Evolutionary conservation across 2,329 filamentous ascomycete genomes (phyloP).

Genomic region (Didymella segeticola): DNA sequence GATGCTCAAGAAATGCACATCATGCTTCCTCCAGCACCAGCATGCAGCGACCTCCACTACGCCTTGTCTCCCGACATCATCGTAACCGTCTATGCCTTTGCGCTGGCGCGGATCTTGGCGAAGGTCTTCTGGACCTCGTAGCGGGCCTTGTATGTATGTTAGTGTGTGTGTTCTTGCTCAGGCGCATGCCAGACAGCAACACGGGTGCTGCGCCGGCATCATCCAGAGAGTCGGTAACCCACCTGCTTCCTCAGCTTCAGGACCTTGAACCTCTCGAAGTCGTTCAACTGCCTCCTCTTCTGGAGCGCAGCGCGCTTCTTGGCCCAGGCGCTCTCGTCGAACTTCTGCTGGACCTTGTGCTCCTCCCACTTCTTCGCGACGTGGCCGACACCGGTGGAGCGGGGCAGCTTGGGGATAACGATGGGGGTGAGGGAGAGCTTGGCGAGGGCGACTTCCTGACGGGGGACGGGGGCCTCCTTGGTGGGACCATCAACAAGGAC

Average conservation of each 20-base stretch:
- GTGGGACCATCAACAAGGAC: slow-evolving; percentile 94
- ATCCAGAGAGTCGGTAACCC: slow-evolving; percentile 44
- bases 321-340: slow-evolving; percentile 88
- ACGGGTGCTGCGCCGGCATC: not conserved
- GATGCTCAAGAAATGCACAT: slow-evolving; percentile 49
- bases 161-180: slow-evolving; percentile 16
- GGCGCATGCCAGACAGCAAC: not conserved
- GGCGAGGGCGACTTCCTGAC: slow-evolving; percentile 83
- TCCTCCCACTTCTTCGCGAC: slow-evolving; percentile 92
- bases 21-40: slow-evolving; percentile 44
- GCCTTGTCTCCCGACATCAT: slow-evolving; percentile 38
- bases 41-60: slow-evolving; percentile 40
- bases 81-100: slow-evolving; percentile 47
- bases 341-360: slow-evolving; percentile 90
- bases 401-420: slow-evolving; percentile 84
- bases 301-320: slow-evolving; percentile 88
- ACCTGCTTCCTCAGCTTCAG: slow-evolving; percentile 99
- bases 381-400: slow-evolving; percentile 79
- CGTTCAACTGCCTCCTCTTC: slow-evolving; percentile 88
- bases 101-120: slow-evolving; percentile 73
- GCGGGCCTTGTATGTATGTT: slow-evolving; percentile 64
- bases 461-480: slow-evolving; percentile 80
- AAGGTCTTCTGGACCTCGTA: slow-evolving; percentile 98
- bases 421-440: slow-evolving; percentile 89
- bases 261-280: slow-evolving; percentile 99